A percentile compares a stretch with the other conserved stretches of the same genome.
phyloP scores from a whole-genome alignment of 139 green algal genomes.

The Coelastrella sp. region DNA sequence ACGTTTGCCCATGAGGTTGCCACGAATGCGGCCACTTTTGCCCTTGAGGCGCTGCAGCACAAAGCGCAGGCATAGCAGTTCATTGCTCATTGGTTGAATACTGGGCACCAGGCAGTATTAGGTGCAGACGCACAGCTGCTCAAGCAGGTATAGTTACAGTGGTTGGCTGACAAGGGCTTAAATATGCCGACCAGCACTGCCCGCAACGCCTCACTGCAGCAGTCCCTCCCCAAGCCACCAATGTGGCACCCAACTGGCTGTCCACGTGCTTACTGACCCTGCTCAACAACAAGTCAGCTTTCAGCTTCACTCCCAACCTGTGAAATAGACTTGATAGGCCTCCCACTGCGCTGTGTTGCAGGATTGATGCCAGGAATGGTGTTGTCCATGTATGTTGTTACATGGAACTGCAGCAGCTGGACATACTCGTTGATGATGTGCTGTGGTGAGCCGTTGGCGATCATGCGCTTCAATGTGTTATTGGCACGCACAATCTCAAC shows the following conservation, averaged over 20 bases:
- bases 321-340: conserved; percentile 97
- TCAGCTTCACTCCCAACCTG: conserved; percentile 58
- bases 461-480: conserved; percentile 87
- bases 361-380: conserved; percentile 85
- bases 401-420: conserved; percentile 87
- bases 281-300: too few relatives aligned
- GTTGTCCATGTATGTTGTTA: conserved; percentile 98
- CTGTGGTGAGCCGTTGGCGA: conserved; percentile 89
- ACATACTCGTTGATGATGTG: conserved; percentile 89
- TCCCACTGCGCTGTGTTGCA: conserved; percentile 75
- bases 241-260: too few relatives aligned
- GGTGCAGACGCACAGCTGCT: too few relatives aligned
- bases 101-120: neutral
- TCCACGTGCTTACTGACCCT: too few relatives aligned
- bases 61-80: neutral
- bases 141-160: too few relatives aligned
- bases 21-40: conserved; percentile 95
- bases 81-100: neutral
- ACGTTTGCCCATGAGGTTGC: conserved; percentile 99
- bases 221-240: too few relatives aligned
- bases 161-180: too few relatives aligned
- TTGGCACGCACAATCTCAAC: conserved; percentile 97
- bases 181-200: too few relatives aligned
- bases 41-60: conserved; percentile 53
- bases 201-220: too few relatives aligned